Base-by-base conservation (phyloP, 202 grass and related monocot species). In the Brachypodium distachyon region DNA sequence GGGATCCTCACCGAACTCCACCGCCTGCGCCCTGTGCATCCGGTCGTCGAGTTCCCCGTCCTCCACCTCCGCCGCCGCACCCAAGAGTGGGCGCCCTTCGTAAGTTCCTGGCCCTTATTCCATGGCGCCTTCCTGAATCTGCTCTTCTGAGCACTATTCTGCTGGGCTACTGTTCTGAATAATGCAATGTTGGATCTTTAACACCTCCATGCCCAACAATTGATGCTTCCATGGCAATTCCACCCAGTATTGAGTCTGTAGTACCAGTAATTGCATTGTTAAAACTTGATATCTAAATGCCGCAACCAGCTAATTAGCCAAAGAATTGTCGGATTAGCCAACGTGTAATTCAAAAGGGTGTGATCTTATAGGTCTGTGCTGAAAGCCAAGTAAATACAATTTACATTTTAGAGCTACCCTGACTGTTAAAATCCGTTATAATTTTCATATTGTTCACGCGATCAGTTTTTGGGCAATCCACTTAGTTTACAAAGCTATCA, bases 1-100 rank as follows among this genome's bases (percentile, higher is more conserved):
- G 89, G 91, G 77, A 95, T 95, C 86, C 82, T 98, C 70, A 95
- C 91, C 72, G 87, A 92, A 47, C 81, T 98, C 79, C 95, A 98
- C 87, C 85, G 91, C 76, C 65, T 98, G 56, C 82, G 89, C 18
- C 84, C 82, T 27, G 70, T 87, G n/a, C 87, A 73, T 25, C 82
- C 85, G 12, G 77, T 70, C 33, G 29, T 81, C 58, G 91, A 98
- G 67, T 98, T 98, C 79, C 84, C 96, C 14, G 91, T 98, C 34
- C 87, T 98, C 57, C 96, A 98, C 80, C 80, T 98, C 49, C 89
- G 89, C 43, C 79, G 95, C 16, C 80, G 91, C 53, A 92, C 96
- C 77, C 85, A 93, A 12, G 87, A 92, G 57, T 95, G 96, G 96
- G 89, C 83, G 11, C 89, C 91, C 62, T 92, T 88, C 81, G 96